These are phyloP conservation scores for Acanthamoeba triangularis DNA, from an alignment of 208 protist species.

Conservation along the genomic window DNA sequence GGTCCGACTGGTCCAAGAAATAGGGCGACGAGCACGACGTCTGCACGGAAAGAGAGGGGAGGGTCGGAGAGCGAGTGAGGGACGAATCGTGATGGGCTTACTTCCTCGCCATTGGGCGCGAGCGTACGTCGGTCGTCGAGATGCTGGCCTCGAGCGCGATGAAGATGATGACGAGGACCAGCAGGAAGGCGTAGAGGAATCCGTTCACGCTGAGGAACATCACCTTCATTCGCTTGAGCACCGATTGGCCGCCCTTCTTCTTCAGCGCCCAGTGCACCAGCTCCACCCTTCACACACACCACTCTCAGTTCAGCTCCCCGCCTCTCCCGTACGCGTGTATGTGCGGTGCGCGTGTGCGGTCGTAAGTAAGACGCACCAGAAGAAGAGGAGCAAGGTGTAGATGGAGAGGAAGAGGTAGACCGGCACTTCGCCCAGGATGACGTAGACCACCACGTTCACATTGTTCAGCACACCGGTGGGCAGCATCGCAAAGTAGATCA, in stretches of 20 bases:
- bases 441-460: slow-evolving; percentile 36
- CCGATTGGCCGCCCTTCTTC: background rate
- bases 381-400: slow-evolving; percentile 42
- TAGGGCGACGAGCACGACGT: slow-evolving; percentile 20
- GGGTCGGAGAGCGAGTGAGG: too few species aligned
- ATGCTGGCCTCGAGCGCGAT: slow-evolving; percentile 4
- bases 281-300: background rate
- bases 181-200: slow-evolving; percentile 36
- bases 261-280: slow-evolving; percentile 58
- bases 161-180: slow-evolving; percentile 33
- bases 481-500: slow-evolving; percentile 62
- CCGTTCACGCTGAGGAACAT: background rate
- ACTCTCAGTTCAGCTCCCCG: background rate
- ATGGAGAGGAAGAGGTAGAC: slow-evolving; percentile 56
- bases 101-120: background rate
- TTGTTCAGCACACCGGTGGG: slow-evolving; percentile 41
- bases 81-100: background rate
- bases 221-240: slow-evolving; percentile 31
- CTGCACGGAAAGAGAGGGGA: background rate
- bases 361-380: background rate
- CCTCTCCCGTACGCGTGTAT: background rate
- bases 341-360: background rate
- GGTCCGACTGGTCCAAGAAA: background rate
- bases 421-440: slow-evolving; percentile 49
- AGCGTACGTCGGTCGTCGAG: slow-evolving; percentile 2